phyloP scores from a whole-genome alignment of 495 filamentous ascomycete species.

The Talaromyces adpressus region DNA sequence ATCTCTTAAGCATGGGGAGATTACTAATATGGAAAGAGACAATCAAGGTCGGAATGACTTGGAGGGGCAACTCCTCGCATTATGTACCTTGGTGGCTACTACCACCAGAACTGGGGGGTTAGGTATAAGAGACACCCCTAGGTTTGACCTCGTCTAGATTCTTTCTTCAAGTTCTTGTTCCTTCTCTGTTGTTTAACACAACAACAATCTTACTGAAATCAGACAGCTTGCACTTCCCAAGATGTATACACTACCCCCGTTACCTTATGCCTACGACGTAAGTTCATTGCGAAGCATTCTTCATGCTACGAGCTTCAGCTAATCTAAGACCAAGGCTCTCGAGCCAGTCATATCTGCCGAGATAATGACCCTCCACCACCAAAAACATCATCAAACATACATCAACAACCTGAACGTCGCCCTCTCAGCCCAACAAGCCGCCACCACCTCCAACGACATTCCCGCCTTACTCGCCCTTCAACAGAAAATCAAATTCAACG shows the following conservation, averaged over 20 bases:
- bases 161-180: background rate
- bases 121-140: background rate
- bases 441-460: conserved; percentile 38
- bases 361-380: conserved; percentile 90
- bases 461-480: conserved; percentile 64
- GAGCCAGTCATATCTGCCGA: conserved; percentile 88
- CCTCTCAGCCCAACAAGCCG: conserved; percentile 39
- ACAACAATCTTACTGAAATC: background rate
- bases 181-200: background rate
- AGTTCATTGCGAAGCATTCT: conserved; percentile 1
- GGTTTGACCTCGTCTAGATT: background rate
- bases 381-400: conserved; percentile 62
- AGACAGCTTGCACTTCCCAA: background rate
- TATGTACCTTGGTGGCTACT: conserved; percentile 1
- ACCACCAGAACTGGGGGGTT: background rate
- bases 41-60: background rate
- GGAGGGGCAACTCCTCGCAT: background rate
- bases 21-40: background rate
- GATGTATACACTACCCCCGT: conserved; percentile 27
- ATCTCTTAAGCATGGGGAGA: background rate
- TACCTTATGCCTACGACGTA: conserved; percentile 41
- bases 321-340: conserved; percentile 49
- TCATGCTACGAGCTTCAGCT: background rate
- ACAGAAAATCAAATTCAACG: conserved; percentile 89
- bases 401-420: conserved; percentile 55